A percentile compares a stretch with the other conserved stretches of the same genome.
phyloP scores from a whole-genome alignment of 2,329 filamentous ascomycete genomes.

The Colletotrichum horii region DNA sequence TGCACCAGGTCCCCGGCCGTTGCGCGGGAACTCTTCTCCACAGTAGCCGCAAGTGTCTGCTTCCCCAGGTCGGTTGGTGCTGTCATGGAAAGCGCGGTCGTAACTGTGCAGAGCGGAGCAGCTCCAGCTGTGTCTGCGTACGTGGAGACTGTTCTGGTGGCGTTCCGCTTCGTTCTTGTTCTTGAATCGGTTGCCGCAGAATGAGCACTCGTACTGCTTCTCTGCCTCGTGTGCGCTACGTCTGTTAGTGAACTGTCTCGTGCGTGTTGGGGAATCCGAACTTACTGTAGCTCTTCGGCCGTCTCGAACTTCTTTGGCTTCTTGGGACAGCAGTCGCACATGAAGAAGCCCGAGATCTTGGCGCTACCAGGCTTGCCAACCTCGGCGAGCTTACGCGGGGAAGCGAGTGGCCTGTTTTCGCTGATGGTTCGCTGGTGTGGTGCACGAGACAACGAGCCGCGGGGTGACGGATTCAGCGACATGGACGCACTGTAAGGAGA shows the following conservation, averaged over 20 bases:
- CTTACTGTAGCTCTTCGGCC: conserved; percentile 82
- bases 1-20: conserved; percentile 45
- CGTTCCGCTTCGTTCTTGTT: conserved; percentile 98
- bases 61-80: conserved; percentile 67
- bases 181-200: conserved; percentile 95
- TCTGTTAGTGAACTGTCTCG: conserved; percentile 25
- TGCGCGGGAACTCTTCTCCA: conserved; percentile 81
- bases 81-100: conserved; percentile 86
- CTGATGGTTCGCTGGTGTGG: conserved; percentile 53
- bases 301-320: conserved; percentile 96
- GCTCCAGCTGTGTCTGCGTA: conserved; percentile 94
- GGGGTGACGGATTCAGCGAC: conserved; percentile 55
- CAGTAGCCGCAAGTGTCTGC: conserved; percentile 93
- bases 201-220: conserved; percentile 94
- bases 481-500: conserved; percentile 56
- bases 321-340: conserved; percentile 96
- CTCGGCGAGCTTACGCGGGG: conserved; percentile 57
- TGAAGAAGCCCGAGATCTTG: conserved; percentile 60
- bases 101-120: conserved; percentile 84
- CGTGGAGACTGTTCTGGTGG: conserved; percentile 93
- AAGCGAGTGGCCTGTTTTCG: conserved; percentile 44
- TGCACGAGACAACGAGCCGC: conserved; percentile 48
- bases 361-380: conserved; percentile 50
- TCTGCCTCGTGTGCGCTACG: conserved; percentile 85
- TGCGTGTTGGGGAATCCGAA: conserved; percentile 7